phyloP scores from a whole-genome alignment of 139 green algal genomes.

The Deuterostichococcus epilithicus region DNA sequence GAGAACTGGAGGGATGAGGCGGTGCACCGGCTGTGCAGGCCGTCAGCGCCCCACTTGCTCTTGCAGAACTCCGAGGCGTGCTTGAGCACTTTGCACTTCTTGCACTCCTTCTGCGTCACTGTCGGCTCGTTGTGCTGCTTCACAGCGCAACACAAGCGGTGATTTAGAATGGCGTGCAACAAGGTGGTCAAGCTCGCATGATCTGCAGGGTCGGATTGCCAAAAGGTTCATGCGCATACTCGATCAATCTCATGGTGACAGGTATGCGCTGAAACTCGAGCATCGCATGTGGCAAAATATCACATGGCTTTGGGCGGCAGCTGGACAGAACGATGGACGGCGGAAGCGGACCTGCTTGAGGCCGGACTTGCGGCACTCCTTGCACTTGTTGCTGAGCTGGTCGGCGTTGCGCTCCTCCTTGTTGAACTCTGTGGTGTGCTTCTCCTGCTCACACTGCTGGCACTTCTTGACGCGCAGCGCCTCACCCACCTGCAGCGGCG shows the following conservation, averaged over 20 bases:
- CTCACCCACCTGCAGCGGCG: too few species aligned
- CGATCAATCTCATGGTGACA: too few species aligned
- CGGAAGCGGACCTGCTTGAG: not conserved
- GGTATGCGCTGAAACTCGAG: too few species aligned
- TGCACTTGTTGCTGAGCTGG: constrained; percentile 2
- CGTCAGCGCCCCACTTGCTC: not conserved
- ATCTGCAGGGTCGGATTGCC: too few species aligned
- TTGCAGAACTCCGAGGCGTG: not conserved
- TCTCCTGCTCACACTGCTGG: not conserved
- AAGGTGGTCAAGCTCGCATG: not conserved
- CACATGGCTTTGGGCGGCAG: too few species aligned
- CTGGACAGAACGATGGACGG: too few species aligned
- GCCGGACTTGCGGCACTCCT: not conserved
- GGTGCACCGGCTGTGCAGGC: not conserved
- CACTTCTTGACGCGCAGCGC: not conserved
- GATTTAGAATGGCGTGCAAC: not conserved
- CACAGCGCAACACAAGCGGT: not conserved
- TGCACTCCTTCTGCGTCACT: not conserved
- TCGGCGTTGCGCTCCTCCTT: not conserved
- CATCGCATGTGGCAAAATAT: too few species aligned
- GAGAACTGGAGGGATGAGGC: not conserved
- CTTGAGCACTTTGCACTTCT: not conserved
- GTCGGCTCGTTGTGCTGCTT: not conserved
- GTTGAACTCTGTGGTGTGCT: not conserved
- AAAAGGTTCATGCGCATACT: too few species aligned